Percentiles rank a stretch among this genome's conserved stretches.
These are phyloP conservation scores for Fusarium multiceps DNA, from an alignment of 2,329 filamentous ascomycete genomes.

Conservation along the genomic window DNA sequence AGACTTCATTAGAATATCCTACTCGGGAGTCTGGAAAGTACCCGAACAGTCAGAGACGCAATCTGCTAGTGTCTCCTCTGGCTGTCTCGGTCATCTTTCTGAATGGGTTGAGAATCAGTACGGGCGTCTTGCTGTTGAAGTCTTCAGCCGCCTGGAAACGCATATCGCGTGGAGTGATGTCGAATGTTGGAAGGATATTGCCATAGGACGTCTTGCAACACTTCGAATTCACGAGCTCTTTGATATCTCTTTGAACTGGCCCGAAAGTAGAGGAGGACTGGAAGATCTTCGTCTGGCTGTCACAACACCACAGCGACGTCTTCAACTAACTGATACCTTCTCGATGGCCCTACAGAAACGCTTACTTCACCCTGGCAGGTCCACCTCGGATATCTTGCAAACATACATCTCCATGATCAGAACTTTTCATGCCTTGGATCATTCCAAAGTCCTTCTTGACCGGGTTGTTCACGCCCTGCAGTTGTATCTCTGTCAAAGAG, in stretches of 20 bases:
- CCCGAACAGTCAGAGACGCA: conserved; percentile 29
- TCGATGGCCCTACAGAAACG: conserved; percentile 72
- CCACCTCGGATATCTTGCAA: conserved; percentile 79
- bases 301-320: conserved; percentile 73
- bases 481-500: conserved; percentile 79
- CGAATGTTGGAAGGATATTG: conserved; percentile 77
- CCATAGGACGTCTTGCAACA: conserved; percentile 73
- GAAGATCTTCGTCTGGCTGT: conserved; percentile 79
- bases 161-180: conserved; percentile 66
- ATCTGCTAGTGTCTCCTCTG: conserved; percentile 54
- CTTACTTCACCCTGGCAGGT: conserved; percentile 79
- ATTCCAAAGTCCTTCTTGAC: conserved; percentile 80
- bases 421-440: conserved; percentile 79
- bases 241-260: conserved; percentile 82
- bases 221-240: conserved; percentile 79
- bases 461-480: conserved; percentile 79
- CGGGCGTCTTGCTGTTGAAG: conserved; percentile 70
- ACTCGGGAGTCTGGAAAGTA: conserved; percentile 69
- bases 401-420: conserved; percentile 84
- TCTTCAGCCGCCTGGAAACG: conserved; percentile 62
- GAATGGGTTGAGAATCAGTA: conserved; percentile 77
- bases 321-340: conserved; percentile 77
- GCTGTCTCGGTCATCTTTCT: conserved; percentile 69
- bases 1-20: conserved; percentile 70
- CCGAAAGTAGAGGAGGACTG: conserved; percentile 75